Percentiles rank a stretch among this genome's conserved stretches.
phyloP scores from a whole-genome alignment of 1,284 basidiomycete genomes.

The Trametes sp. region DNA sequence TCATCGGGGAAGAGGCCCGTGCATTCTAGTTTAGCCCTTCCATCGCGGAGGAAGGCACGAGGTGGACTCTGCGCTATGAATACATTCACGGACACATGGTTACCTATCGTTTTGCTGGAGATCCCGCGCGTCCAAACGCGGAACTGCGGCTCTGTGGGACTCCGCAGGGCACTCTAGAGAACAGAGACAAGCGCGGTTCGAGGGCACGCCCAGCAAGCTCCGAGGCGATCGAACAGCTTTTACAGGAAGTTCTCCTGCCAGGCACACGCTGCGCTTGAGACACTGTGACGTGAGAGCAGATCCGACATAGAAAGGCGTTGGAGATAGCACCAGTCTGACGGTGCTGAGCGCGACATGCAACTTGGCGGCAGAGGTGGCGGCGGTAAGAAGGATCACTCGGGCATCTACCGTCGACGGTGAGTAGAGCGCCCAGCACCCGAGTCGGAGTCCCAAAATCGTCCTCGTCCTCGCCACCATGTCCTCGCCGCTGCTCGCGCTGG shows the following conservation, averaged over 20 bases:
- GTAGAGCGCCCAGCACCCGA: conserved; percentile 1
- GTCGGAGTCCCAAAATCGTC: conserved; percentile 16
- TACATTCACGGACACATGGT: background rate
- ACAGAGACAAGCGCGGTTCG: too few relatives aligned
- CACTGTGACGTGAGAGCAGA: too few relatives aligned
- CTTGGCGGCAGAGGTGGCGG: background rate
- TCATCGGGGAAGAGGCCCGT: background rate
- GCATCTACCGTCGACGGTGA: background rate
- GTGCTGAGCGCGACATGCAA: background rate
- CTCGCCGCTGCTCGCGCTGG: conserved; percentile 34
- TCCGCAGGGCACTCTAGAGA: too few relatives aligned
- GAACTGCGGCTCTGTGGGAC: too few relatives aligned
- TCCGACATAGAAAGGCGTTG: too few relatives aligned
- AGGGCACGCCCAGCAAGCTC: too few relatives aligned
- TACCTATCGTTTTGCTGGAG: too few relatives aligned
- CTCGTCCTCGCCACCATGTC: conserved; percentile 31
- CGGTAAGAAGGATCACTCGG: background rate
- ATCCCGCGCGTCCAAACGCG: too few relatives aligned
- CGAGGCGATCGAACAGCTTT: too few relatives aligned
- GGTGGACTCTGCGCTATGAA: background rate
- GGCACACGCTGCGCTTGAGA: too few relatives aligned
- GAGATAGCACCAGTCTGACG: too few relatives aligned
- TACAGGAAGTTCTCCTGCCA: too few relatives aligned
- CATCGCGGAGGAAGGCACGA: background rate
- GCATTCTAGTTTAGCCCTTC: background rate